Base-by-base conservation (phyloP, 352 stramenopile genomes). In the Phytophthora nicotianae region DNA sequence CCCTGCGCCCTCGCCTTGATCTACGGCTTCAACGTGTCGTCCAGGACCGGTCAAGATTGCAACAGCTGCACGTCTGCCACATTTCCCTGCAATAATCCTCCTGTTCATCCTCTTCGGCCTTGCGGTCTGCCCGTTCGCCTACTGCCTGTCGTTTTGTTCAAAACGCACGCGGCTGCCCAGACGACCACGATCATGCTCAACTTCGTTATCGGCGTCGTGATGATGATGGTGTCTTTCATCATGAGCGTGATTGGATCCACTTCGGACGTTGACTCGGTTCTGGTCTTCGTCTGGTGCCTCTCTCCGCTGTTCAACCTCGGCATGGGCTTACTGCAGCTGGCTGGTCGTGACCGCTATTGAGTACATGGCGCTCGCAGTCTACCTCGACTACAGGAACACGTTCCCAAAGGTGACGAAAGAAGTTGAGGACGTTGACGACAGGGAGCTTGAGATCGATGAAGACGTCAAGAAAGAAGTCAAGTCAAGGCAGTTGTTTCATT, bases 261-360 rank as follows among this genome's bases (percentile, higher is more conserved):
- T 40, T 76, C 13, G 6, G 63, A 71, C 6, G 66, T 66, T 13
- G 86, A 91, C 68, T 42, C 64, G 4, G 72, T 76, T 5, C 68
- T 95, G 13, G 69, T 81, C 24, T 92, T 89, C 58, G 58, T 95
- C n/a, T 95, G 72, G 71, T 70, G 81, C 0, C 52, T 93, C 11
- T 91, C 83, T 17, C 85, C 77, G 13, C 62, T 84, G 0, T 86
- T 78, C 48, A 72, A 70, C 45, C 51, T 84, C 8, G 77, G 77
- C 2, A 75, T 19, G 73, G 79, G 40, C 58, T 79, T 32, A 38
- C 55, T 70, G 49, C 45, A 68, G 19, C n/a, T 41, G 59, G 16
- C 29, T 89, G 13, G 45, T 84, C 16, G 32, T 38, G 32, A 38
- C 32, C 10, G 32, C 32, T 5, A 38, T 38, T 11, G 10, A n/a